These are phyloP conservation scores for Fraxinus sp. DNA, from an alignment of 305 asterid genomes.

Conservation along the genomic window DNA sequence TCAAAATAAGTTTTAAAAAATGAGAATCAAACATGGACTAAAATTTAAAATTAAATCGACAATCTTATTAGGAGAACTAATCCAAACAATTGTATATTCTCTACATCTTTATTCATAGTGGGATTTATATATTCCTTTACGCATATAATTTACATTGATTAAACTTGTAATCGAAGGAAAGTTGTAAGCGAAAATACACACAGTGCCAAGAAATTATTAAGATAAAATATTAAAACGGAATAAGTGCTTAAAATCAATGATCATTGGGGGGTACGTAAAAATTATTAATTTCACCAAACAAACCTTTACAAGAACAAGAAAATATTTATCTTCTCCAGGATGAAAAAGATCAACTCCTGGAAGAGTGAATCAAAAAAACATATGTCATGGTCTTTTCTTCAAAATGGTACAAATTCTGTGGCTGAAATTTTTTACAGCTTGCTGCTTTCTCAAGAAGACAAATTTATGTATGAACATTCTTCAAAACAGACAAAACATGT, in stretches of 20 bases:
- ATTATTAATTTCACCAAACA: background rate
- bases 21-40: background rate
- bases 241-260: background rate
- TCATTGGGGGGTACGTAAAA: background rate
- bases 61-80: background rate
- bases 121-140: background rate
- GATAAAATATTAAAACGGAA: background rate
- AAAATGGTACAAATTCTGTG: conserved; percentile 30
- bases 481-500: conserved; percentile 18
- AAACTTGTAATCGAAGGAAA: background rate
- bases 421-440: conserved; percentile 27
- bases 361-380: conserved; percentile 19
- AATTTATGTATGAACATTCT: conserved; percentile 20
- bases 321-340: conserved; percentile 4
- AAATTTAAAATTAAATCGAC: background rate
- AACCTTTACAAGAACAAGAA: conserved; percentile 23
- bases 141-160: background rate
- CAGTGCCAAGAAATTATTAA: background rate
- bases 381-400: conserved; percentile 13
- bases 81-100: background rate
- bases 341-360: background rate
- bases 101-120: background rate
- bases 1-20: too few relatives aligned
- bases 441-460: conserved; percentile 33
- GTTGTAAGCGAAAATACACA: background rate